Base-by-base conservation (phyloP, 345 rosid species). In the Iberis pinnata region DNA sequence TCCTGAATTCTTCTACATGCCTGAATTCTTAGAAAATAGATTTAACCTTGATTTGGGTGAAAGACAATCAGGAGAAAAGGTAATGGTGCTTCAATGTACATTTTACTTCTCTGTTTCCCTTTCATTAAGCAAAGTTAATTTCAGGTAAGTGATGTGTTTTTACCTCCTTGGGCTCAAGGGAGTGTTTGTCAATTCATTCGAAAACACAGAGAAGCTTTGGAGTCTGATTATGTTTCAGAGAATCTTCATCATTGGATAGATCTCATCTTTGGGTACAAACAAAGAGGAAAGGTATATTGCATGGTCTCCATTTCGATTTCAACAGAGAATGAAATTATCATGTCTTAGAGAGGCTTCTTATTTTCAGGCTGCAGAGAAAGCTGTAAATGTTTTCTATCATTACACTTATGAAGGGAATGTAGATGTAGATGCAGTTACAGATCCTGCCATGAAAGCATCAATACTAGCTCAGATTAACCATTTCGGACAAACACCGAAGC, bases 1-100 rank as follows among this genome's bases (percentile, higher is more conserved):
- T 76, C 99, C 99, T n/a, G 99, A 93, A 58, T 93, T 93, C 80
- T 93, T 93, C 62, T 93, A 93, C 82, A 75, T 88, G 83, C 95
- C 99, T 0, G 97, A 88, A 76, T 88, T 93, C 48, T 65, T 93
- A 70, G 97, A 81, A 62, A 93, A 93, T 58, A 67, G 74, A 32
- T 88, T 88, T 78, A 72, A 61, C 59, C 89, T 93, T 26, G 86
- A 93, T 67, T 77, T 93, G 80, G 99, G 99, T 53, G 92, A 81
- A 74, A 93, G 86, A 71, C 99, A 93, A 55, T 88, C 97, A 0
- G 99, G 99, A 71, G 99, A 93, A 71, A 82, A 93, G 99, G 97
- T 92, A 18, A 24, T 58, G 58, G 41, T 18, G 63, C 51, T 45
- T 53, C 9, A 27, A 22, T 67, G 9, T 18, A 38, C 55, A 6